A percentile compares a stretch with the other conserved stretches of the same genome.
Evolutionary conservation across 2,329 filamentous ascomycete genomes (phyloP).

Genomic region (Trichoderma polysporum): DNA sequence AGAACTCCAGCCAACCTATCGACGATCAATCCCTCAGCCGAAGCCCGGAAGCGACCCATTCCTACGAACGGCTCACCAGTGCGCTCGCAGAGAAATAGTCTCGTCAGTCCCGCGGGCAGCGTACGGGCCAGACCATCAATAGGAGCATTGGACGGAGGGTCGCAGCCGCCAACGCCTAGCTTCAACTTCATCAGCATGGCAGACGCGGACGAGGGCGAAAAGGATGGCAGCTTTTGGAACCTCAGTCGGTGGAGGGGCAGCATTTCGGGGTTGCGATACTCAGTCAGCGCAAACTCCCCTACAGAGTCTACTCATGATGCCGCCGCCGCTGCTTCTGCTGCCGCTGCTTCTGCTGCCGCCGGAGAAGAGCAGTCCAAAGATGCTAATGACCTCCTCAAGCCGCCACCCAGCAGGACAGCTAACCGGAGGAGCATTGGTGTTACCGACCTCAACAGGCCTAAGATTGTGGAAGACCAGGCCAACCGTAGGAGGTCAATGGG

Average conservation of each 20-base stretch:
- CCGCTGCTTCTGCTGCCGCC: conserved; percentile 1
- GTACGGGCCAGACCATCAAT: conserved; percentile 30
- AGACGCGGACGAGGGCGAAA: conserved; percentile 40
- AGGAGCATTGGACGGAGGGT: conserved; percentile 28
- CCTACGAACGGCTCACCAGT: conserved; percentile 30
- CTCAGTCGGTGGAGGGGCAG: conserved; percentile 51
- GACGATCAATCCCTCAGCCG: conserved; percentile 44
- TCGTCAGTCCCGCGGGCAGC: conserved; percentile 43
- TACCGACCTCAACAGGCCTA: conserved; percentile 30
- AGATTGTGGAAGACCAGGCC: conserved; percentile 26
- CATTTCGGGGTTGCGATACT: conserved; percentile 38
- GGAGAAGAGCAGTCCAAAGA: conserved; percentile 38
- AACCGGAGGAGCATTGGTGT: conserved; percentile 34
- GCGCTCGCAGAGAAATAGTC: conserved; percentile 23
- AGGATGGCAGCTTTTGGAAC: conserved; percentile 56
- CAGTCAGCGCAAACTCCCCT: conserved; percentile 28
- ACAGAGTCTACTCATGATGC: conserved; percentile 23
- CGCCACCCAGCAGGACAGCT: conserved; percentile 38
- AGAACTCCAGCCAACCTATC: conserved; percentile 39
- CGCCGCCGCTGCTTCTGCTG: not conserved
- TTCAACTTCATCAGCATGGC: conserved; percentile 48
- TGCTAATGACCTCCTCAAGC: conserved; percentile 28
- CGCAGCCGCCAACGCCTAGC: conserved; percentile 53
- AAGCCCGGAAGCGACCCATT: conserved; percentile 48
- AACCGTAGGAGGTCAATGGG: conserved; percentile 35